Evolutionary conservation across 73 alveolate species (phyloP).

Genomic region (Paramecium sonneborni): DNA sequence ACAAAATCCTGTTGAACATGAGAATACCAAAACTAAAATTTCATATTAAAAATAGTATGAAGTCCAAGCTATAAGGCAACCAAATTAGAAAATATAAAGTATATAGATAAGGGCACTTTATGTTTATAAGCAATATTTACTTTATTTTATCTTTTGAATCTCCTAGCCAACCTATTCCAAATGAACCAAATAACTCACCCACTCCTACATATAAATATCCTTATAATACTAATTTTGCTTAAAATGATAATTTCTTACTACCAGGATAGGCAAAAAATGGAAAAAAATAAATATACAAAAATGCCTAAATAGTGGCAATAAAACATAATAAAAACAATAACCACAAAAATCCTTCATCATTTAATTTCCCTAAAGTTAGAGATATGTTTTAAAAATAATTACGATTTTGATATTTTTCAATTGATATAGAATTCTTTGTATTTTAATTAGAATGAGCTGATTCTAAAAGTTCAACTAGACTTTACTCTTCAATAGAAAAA

Average conservation of each 20-base stretch:
- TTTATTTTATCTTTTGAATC: slow-evolving; percentile 27
- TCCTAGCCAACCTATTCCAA: neutral
- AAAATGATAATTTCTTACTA: neutral
- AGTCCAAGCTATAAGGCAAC: neutral
- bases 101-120: neutral
- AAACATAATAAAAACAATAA: neutral
- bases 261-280: slow-evolving; percentile 2
- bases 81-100: neutral
- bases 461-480: neutral
- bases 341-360: neutral
- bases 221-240: neutral
- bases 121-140: neutral
- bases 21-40: neutral
- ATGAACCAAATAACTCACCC: slow-evolving; percentile 7
- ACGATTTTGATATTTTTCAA: neutral
- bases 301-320: neutral
- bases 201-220: slow-evolving; percentile 24
- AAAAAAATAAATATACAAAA: neutral
- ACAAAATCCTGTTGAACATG: slow-evolving; percentile 7
- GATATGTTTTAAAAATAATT: neutral
- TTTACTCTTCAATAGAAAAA: neutral
- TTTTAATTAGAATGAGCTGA: neutral
- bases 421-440: neutral
- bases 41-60: slow-evolving; percentile 3
- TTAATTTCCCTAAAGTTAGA: neutral